Evolutionary conservation across 108 stramenopile species (phyloP), one percentile per base, ranked within the genome.

Genomic region (Nannochloropsis gaditana): DNA sequence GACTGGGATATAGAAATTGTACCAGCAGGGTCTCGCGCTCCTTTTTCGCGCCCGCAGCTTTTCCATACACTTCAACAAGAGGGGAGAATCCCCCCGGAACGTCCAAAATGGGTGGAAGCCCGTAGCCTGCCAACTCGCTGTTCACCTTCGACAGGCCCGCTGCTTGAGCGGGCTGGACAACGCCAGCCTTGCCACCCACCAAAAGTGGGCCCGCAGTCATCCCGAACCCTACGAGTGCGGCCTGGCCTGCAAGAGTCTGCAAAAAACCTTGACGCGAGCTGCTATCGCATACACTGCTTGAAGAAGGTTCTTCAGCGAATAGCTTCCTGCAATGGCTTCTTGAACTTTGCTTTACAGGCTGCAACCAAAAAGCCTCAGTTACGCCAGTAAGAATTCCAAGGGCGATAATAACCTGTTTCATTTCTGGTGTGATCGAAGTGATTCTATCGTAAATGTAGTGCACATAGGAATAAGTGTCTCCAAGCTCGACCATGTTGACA

Each of bases 11-110:
- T 79, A 86, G 89, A 87, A 95, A 96, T 47, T 92, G 86, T 80
- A 97, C 95, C 5, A 97, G 89, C 43, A 96, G 89, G 2, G 95
- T 94, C 81, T 93, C 93, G 80, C 96, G 92, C 87, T 96, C 59
- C n/a, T 73, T 73, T n/a, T n/a, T 95, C 85, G 90, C 91, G 73
- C 93, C 93, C 82, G 91, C 93, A 41, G 94, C 95, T 5, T 45
- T 85, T 9, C 87, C 89, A 80, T 93, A 97, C 50, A 94, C 92
- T 88, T 96, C 94, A 44, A 95, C 91, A 21, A 97, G 89, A 6
- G 94, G 94, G 41, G 91, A 91, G 84, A 96, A 93, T 9, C 97
- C 97, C 87, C 91, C 92, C 5, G 95, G 95, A 9, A 94, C 81
- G n/a, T 89, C 83, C 17, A 81, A 80, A 4, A 94, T 80, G 9